Percentiles rank a stretch among this genome's conserved stretches.
Evolutionary conservation across 352 stramenopile species (phyloP).

Genomic region (Lagenidium sp.): DNA sequence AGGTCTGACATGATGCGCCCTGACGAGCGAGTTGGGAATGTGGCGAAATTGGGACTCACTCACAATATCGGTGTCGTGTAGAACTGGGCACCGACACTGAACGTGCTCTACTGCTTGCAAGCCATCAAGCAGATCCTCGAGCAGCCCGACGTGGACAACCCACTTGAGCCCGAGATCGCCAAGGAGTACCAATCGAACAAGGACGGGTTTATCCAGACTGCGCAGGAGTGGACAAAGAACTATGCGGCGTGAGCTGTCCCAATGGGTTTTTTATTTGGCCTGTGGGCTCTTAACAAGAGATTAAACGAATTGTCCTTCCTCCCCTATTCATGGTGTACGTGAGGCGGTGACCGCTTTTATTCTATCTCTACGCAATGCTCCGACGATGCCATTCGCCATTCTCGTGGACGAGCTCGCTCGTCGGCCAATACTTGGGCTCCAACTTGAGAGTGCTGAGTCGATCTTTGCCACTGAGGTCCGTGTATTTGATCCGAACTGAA

Average conservation of each 20-base stretch:
- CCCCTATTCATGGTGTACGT: too few relatives aligned
- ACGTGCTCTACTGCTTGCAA: conserved; percentile 87
- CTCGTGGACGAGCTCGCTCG: conserved; percentile 75
- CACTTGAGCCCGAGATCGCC: conserved; percentile 94
- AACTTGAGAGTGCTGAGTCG: conserved; percentile 84
- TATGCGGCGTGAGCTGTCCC: conserved; percentile 70
- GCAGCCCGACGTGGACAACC: conserved; percentile 94
- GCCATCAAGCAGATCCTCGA: conserved; percentile 94
- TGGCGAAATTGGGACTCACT: too few relatives aligned
- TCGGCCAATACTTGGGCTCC: conserved; percentile 88
- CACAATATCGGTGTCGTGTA: conserved; percentile 14
- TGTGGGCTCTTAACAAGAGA: too few relatives aligned
- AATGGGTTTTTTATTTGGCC: too few relatives aligned
- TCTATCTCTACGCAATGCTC: too few relatives aligned
- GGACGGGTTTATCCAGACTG: conserved; percentile 89
- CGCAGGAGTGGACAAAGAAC: conserved; percentile 89
- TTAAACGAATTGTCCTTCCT: too few relatives aligned
- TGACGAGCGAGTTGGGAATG: background rate
- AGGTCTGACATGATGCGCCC: conserved; percentile 21
- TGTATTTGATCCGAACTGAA: conserved; percentile 87
- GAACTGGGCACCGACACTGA: conserved; percentile 95
- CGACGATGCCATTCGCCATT: conserved; percentile 68
- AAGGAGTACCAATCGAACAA: conserved; percentile 91
- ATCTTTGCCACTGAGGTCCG: conserved; percentile 81
- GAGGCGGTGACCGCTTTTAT: too few relatives aligned